Evolutionary conservation across 2,329 filamentous ascomycete species (phyloP), one percentile per base, ranked within the genome.

Genomic region (Colletotrichum sp.): DNA sequence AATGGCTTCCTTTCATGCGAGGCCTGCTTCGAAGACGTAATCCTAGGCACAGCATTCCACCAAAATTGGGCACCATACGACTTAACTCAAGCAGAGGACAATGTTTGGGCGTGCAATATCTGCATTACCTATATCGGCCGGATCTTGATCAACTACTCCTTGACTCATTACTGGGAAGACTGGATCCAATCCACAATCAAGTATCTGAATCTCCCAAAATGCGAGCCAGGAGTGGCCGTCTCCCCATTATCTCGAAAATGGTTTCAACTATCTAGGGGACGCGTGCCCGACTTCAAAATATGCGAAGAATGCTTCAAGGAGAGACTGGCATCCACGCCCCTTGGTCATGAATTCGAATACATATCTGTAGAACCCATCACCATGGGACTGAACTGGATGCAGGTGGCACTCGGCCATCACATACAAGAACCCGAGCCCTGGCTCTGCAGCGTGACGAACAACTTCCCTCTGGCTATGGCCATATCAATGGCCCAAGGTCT

Each of bases 291-390:
- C 2, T 58, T 85, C 58, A 75, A 76, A 6, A 76, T 83, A 1
- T 86, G 84, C 66, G 82, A 85, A 60, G 72, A 81, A 2, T 86
- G 84, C 26, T 84, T 82, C 71, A 71, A 85, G 13, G 83, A 85
- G 21, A 81, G 79, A 15, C n/a, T 85, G 8, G 81, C 78, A 0
- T 58, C 80, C 4, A 84, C 83, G 0, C 65, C 65, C 0, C 82
- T 85, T 8, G 80, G 73, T 0, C 43, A 65, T 7, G 78, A 83
- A 10, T 85, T 77, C 70, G 26, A 76, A n/a, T 12, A 13, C 38
- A 26, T 69, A 12, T 30, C 56, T 8, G 48, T 56, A 9, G 55
- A 60, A 24, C 32, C 71, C 3, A 68, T 34, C 8, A 9, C 7
- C 24, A 73, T n/a, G 6, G 73, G 38, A 8, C 30, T n/a, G 8